Base-by-base conservation (phyloP, 495 filamentous ascomycete genomes). In the Daldinia concentrica region DNA sequence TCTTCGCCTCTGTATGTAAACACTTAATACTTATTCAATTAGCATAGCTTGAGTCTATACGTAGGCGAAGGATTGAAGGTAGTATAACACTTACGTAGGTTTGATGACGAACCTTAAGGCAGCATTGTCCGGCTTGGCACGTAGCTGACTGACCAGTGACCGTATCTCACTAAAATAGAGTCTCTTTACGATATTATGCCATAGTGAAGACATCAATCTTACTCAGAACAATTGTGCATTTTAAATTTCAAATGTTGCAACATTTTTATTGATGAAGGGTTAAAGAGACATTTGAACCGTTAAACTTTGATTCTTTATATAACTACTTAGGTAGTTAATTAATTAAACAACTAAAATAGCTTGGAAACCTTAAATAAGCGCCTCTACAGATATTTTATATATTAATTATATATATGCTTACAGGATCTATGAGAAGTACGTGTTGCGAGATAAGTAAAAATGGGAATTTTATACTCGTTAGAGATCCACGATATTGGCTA, bases 101-200 rank as follows among this genome's bases (percentile, higher is more conserved):
- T 73, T 36, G 19, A 24, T 61, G 39, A 73, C 34, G 41, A 73
- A 68, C 65, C 54, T 64, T 51, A 64, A 60, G 43, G 8, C 7
- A 22, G 3, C 15, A 19, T 59, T 63, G 36, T 29, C 45, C 22
- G 36, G 54, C 55, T 60, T 64, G 29, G 50, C 48, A 17, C n/a
- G 8, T 36, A 45, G 37, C 14, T 43, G 27, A 60, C 51, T 39
- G 30, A 43, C 56, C 30, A 54, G 59, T 37, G 15, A 27, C 30
- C n/a, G 58, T 45, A 45, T 45, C 41, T 9, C 41, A n/a, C 6
- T 22, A 22, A 36, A 12, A 36, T 36, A 3, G 34, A 36, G 14
- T 36, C 11, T 14, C 34, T 36, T 36, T 36, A 14, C 34, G 12
- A 36, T 14, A 14, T 3, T 36, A 36, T 7, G 9, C 34, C 12